Evolutionary conservation across 805 yeast genomes (phyloP).

Genomic region (Candida bentonensis): DNA sequence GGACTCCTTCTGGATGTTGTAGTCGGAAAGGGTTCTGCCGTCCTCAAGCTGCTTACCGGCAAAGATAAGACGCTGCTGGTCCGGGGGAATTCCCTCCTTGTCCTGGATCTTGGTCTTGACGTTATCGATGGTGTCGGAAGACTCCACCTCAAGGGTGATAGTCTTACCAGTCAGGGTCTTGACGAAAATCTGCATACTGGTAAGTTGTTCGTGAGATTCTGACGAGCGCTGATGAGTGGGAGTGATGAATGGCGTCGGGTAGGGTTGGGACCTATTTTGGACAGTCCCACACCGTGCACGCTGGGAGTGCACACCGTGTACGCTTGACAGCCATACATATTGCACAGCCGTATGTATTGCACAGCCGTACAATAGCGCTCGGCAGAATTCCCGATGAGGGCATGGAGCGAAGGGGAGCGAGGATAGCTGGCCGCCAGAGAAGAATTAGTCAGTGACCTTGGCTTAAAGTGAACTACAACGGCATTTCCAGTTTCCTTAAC

Average conservation of each 20-base stretch:
- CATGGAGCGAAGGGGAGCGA: no score
- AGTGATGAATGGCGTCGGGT: background rate
- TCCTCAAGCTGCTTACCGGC: slow-evolving; percentile 99
- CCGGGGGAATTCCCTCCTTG: slow-evolving; percentile 99
- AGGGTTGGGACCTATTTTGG: slow-evolving; percentile 1
- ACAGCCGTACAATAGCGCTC: no score
- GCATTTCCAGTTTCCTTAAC: no score
- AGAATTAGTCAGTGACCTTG: no score
- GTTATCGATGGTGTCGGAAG: slow-evolving; percentile 96
- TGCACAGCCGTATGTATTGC: no score
- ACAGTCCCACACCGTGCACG: no score
- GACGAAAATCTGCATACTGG: slow-evolving; percentile 66
- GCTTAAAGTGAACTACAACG: no score
- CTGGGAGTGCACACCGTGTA: background rate
- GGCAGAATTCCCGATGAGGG: no score
- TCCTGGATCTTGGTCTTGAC: slow-evolving; percentile 98
- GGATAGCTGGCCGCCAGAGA: no score
- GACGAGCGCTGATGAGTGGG: background rate
- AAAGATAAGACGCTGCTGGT: slow-evolving; percentile 98
- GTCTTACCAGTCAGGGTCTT: slow-evolving; percentile 98
- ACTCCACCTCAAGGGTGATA: slow-evolving; percentile 97
- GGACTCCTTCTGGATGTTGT: slow-evolving; percentile 99
- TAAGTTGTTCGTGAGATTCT: slow-evolving; percentile 1
- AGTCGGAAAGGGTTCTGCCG: slow-evolving; percentile 97
- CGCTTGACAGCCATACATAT: no score